Evolutionary conservation across 2,329 filamentous ascomycete species (phyloP).

Genomic region (Penicillium sp.): DNA sequence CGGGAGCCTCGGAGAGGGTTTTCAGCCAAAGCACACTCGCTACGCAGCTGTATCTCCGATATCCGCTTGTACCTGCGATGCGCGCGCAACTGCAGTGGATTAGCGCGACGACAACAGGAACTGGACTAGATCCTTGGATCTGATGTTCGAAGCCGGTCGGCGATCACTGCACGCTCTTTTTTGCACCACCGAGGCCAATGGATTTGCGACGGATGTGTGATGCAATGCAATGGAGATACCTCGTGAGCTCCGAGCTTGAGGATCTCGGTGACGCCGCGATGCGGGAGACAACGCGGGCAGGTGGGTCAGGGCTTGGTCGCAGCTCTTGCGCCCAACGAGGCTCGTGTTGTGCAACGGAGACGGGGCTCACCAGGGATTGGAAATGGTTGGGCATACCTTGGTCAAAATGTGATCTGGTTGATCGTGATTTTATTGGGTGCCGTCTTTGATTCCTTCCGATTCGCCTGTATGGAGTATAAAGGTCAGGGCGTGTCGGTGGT

Average conservation of each 20-base stretch:
- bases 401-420: conserved; percentile 7
- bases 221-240: conserved; percentile 5
- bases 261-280: conserved; percentile 18
- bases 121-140: conserved; percentile 11
- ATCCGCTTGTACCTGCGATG: conserved; percentile 24
- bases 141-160: conserved; percentile 1
- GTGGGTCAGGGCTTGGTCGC: conserved; percentile 24
- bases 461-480: conserved; percentile 7
- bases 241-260: conserved; percentile 14
- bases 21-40: conserved; percentile 13
- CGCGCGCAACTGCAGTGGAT: conserved; percentile 22
- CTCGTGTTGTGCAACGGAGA: conserved; percentile 26
- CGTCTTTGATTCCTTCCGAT: conserved; percentile 19
- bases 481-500: conserved; percentile 14
- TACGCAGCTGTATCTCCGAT: conserved; percentile 21
- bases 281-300: conserved; percentile 25
- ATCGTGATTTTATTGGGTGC: conserved; percentile 1
- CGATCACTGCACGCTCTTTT: conserved; percentile 14
- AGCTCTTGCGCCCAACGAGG: conserved; percentile 16
- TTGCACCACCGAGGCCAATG: conserved; percentile 25
- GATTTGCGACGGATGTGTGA: conserved; percentile 10
- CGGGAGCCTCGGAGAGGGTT: conserved; percentile 25
- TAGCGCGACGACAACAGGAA: conserved; percentile 13
- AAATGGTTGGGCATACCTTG: conserved; percentile 5
- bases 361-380: not conserved